These are phyloP conservation scores for Amauroascus niger DNA, from an alignment of 2,329 filamentous ascomycete species.

Conservation along the genomic window DNA sequence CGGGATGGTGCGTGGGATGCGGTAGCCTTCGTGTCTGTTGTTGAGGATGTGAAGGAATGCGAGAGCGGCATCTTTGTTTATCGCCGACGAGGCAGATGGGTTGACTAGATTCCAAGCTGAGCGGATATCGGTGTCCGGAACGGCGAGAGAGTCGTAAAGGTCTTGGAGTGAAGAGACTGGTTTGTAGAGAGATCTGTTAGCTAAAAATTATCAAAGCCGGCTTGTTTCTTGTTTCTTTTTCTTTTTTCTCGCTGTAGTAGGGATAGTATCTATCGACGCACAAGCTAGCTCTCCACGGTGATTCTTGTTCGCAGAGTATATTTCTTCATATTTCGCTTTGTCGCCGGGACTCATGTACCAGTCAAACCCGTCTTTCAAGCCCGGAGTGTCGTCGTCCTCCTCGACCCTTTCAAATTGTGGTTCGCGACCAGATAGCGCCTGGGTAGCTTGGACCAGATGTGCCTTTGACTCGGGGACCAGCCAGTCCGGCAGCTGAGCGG, in stretches of 20 bases:
- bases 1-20: conserved; percentile 84
- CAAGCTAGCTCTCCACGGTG: conserved; percentile 73
- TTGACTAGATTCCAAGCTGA: conserved; percentile 97
- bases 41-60: conserved; percentile 96
- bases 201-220: too few relatives aligned
- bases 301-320: conserved; percentile 87
- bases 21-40: conserved; percentile 86
- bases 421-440: conserved; percentile 68
- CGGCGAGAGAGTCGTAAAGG: conserved; percentile 62
- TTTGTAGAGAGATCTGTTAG: conserved; percentile 12
- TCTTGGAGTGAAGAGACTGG: conserved; percentile 67
- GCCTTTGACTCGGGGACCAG: conserved; percentile 91
- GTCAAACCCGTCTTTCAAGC: conserved; percentile 92
- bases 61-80: conserved; percentile 89
- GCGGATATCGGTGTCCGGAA: conserved; percentile 67
- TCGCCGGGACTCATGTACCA: conserved; percentile 97
- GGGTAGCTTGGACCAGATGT: conserved; percentile 73
- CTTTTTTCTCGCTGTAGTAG: not conserved
- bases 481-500: conserved; percentile 79
- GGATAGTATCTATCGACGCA: conserved; percentile 38
- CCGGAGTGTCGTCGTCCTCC: conserved; percentile 65
- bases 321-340: conserved; percentile 91
- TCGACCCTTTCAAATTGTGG: conserved; percentile 77
- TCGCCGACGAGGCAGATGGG: conserved; percentile 67
- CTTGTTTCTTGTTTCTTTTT: too few relatives aligned